These are phyloP conservation scores for Macrophomina phaseolina DNA, from an alignment of 2,329 filamentous ascomycete species.

Conservation along the genomic window DNA sequence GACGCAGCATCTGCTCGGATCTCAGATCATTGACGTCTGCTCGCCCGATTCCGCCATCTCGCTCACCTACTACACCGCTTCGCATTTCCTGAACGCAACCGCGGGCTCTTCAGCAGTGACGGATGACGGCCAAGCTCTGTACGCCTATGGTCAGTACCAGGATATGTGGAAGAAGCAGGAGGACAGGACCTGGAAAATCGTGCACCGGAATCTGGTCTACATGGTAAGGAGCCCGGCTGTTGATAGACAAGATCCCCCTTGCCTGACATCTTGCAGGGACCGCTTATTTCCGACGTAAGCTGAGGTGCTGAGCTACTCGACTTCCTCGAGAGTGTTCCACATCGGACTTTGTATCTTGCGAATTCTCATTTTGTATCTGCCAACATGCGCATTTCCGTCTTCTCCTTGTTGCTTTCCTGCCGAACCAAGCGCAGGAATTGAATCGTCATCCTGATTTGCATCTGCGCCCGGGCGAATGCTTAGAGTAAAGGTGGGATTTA, in stretches of 20 bases:
- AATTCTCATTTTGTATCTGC: too few relatives aligned
- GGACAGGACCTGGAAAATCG: conserved; percentile 6
- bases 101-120: background rate
- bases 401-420: too few relatives aligned
- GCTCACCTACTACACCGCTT: conserved; percentile 19
- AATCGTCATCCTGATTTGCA: too few relatives aligned
- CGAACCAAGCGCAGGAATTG: too few relatives aligned
- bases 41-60: background rate
- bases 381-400: too few relatives aligned
- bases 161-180: conserved; percentile 7
- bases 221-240: conserved; percentile 1
- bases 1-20: conserved; percentile 12
- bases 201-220: conserved; percentile 15
- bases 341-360: too few relatives aligned
- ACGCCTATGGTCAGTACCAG: conserved; percentile 17
- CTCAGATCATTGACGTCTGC: background rate
- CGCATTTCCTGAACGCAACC: conserved; percentile 9
- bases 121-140: background rate
- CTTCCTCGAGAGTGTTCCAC: too few relatives aligned
- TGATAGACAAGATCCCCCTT: too few relatives aligned
- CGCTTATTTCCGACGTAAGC: background rate
- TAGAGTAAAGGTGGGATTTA: too few relatives aligned
- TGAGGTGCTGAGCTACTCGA: too few relatives aligned
- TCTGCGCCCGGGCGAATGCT: too few relatives aligned
- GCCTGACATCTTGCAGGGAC: background rate